These are phyloP conservation scores for Blastomyces parvus DNA, from an alignment of 2,329 filamentous ascomycete genomes.

Conservation along the genomic window DNA sequence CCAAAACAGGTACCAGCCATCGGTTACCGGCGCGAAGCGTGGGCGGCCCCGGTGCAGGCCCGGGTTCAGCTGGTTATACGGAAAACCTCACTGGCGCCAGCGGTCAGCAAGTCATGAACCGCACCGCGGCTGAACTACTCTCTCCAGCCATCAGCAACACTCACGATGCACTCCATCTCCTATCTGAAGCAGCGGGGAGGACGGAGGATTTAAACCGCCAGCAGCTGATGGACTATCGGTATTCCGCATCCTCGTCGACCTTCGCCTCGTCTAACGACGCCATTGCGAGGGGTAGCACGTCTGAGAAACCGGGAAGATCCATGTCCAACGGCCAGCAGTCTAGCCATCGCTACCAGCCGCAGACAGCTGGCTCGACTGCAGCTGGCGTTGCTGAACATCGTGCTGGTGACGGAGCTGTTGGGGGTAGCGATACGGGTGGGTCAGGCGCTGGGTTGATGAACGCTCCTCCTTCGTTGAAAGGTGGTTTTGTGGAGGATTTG, in stretches of 20 bases:
- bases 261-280: conserved; percentile 32
- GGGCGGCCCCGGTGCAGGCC: not conserved
- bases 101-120: conserved; percentile 50
- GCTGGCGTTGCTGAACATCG: conserved; percentile 16
- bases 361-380: conserved; percentile 45
- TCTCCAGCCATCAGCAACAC: conserved; percentile 71
- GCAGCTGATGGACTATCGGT: conserved; percentile 38
- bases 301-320: conserved; percentile 27
- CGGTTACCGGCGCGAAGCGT: not conserved
- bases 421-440: not conserved
- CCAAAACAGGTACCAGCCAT: not conserved
- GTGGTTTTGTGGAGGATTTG: conserved; percentile 22
- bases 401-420: not conserved
- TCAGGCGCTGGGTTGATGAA: not conserved
- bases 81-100: not conserved
- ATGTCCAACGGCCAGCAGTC: conserved; percentile 26
- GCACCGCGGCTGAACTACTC: conserved; percentile 51
- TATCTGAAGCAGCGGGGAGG: conserved; percentile 68
- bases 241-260: conserved; percentile 30
- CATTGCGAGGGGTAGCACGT: conserved; percentile 27
- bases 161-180: conserved; percentile 81
- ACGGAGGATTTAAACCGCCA: conserved; percentile 43
- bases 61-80: conserved; percentile 10
- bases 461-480: not conserved
- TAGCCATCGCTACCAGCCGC: conserved; percentile 37